phyloP scores from a whole-genome alignment of 345 rosid species.

The Salix viminalis region DNA sequence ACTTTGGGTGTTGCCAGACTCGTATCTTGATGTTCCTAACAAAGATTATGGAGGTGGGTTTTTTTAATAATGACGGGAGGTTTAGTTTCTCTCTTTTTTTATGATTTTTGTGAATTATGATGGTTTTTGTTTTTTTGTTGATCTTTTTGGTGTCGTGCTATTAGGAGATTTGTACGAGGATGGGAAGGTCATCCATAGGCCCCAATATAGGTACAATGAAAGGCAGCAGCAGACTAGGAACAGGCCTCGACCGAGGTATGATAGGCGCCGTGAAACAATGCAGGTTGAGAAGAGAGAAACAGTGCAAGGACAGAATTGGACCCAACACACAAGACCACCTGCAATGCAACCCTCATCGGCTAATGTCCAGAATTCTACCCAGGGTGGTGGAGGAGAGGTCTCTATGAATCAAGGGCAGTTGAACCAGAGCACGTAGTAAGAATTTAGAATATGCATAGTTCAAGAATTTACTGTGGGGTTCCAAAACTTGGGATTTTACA shows the following conservation, averaged over 20 bases:
- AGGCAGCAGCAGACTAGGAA: conserved; percentile 51
- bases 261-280: conserved; percentile 65
- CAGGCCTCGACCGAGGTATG: conserved; percentile 63
- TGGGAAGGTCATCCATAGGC: conserved; percentile 88
- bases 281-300: conserved; percentile 67
- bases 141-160: conserved; percentile 3
- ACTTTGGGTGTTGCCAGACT: conserved; percentile 95
- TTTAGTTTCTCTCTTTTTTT: not conserved
- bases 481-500: not conserved
- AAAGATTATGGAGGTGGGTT: conserved; percentile 93
- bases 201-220: conserved; percentile 59
- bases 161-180: conserved; percentile 77
- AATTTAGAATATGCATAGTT: not conserved
- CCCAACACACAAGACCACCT: conserved; percentile 22
- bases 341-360: conserved; percentile 19
- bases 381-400: not conserved
- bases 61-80: not conserved
- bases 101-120: not conserved
- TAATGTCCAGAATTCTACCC: conserved; percentile 1
- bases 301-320: conserved; percentile 30
- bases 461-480: not conserved
- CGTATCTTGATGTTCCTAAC: conserved; percentile 91
- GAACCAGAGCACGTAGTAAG: not conserved
- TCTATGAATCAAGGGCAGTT: conserved; percentile 12
- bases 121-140: not conserved